Evolutionary conservation across 2,329 filamentous ascomycete species (phyloP).

Genomic region (Xylariaceae sp.): DNA sequence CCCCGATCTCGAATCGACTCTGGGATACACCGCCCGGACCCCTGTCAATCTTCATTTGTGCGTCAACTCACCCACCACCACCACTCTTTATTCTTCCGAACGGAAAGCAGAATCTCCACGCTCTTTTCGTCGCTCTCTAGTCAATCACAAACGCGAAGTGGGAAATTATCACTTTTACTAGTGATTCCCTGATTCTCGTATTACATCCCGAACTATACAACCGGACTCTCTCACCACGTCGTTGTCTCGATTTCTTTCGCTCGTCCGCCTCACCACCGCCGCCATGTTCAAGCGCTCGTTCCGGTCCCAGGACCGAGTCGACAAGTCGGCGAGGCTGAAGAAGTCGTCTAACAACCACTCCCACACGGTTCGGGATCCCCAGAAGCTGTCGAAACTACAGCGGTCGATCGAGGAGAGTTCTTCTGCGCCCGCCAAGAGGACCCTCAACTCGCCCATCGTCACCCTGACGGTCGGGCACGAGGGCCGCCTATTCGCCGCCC

Average conservation of each 20-base stretch:
- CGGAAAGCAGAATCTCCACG: slow-evolving; percentile 25
- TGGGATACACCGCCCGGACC: slow-evolving; percentile 45
- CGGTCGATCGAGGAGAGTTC: slow-evolving; percentile 60
- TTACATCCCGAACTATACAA: background rate
- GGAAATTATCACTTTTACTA: background rate
- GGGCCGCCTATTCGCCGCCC: slow-evolving; percentile 86
- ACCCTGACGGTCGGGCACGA: slow-evolving; percentile 81
- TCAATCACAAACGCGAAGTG: no score
- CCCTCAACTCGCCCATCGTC: slow-evolving; percentile 65
- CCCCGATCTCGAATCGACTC: slow-evolving; percentile 25
- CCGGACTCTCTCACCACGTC: slow-evolving; percentile 13
- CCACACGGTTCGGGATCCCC: slow-evolving; percentile 59
- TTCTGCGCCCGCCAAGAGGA: slow-evolving; percentile 32
- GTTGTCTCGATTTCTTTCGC: slow-evolving; percentile 28
- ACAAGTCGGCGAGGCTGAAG: slow-evolving; percentile 82
- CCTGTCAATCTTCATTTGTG: slow-evolving; percentile 42
- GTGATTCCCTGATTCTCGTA: background rate
- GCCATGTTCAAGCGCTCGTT: slow-evolving; percentile 93
- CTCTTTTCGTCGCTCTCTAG: slow-evolving; percentile 53
- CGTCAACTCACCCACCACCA: slow-evolving; percentile 35
- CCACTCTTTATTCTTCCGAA: slow-evolving; percentile 23
- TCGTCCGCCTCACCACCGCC: slow-evolving; percentile 30
- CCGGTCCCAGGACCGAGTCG: slow-evolving; percentile 76
- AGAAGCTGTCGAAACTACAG: slow-evolving; percentile 81
- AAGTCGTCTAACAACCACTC: slow-evolving; percentile 42